phyloP scores from a whole-genome alignment of 2,329 filamentous ascomycete species.

The Fusarium sp. region DNA sequence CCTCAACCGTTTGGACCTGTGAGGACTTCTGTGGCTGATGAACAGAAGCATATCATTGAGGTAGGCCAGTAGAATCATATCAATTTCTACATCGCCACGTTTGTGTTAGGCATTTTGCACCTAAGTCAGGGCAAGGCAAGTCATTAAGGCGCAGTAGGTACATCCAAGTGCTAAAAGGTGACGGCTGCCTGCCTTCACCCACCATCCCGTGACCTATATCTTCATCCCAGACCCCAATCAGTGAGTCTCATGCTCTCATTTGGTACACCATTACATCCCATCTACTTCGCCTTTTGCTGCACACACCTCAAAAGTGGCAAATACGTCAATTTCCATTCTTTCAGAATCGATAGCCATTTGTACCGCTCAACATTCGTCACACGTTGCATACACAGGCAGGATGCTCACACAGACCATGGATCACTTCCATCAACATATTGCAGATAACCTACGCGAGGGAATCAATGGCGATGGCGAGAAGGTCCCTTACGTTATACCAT shows the following conservation, averaged over 20 bases:
- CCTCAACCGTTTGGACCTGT: not conserved
- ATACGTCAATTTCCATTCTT: not conserved
- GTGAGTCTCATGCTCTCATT: not conserved
- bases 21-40: not conserved
- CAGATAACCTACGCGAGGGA: not conserved
- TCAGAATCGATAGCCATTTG: not conserved
- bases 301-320: not conserved
- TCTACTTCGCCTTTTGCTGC: not conserved
- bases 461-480: not conserved
- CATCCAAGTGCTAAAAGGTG: not conserved
- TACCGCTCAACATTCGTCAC: not conserved
- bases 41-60: not conserved
- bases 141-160: not conserved
- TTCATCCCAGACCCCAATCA: not conserved
- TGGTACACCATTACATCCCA: not conserved
- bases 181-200: not conserved
- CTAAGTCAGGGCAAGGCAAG: not conserved
- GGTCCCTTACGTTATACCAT: not conserved
- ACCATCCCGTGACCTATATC: not conserved
- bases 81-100: not conserved
- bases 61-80: not conserved
- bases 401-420: not conserved
- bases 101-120: not conserved
- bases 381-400: not conserved
- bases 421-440: not conserved